These are phyloP conservation scores for Rhamnella rubrinervis DNA, from an alignment of 331 rosid genomes.

Conservation along the genomic window DNA sequence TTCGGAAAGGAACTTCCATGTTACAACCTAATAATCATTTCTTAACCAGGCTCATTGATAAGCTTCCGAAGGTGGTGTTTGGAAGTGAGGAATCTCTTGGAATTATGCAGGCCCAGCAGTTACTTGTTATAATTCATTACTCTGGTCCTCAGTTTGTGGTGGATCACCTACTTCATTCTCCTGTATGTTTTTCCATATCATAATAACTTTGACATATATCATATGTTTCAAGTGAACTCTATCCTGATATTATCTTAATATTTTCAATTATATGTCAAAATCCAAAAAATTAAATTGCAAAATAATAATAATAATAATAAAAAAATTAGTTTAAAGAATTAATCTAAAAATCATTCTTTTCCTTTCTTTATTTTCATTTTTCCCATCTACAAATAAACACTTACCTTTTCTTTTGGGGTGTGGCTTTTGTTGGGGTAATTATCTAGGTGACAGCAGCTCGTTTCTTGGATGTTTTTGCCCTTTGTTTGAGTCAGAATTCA, in stretches of 20 bases:
- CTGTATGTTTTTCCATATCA: conserved; percentile 51
- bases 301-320: too few relatives aligned
- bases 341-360: too few relatives aligned
- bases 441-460: conserved; percentile 69
- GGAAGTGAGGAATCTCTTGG: conserved; percentile 77
- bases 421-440: conserved; percentile 28
- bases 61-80: conserved; percentile 88
- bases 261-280: too few relatives aligned
- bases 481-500: conserved; percentile 81
- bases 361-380: neutral
- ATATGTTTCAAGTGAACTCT: neutral
- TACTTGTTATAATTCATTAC: conserved; percentile 70
- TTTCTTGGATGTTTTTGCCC: conserved; percentile 75
- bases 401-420: neutral
- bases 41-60: conserved; percentile 70
- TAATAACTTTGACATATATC: neutral
- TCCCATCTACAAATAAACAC: neutral
- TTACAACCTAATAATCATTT: conserved; percentile 8
- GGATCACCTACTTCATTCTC: conserved; percentile 75
- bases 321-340: neutral
- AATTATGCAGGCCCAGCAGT: conserved; percentile 61
- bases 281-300: too few relatives aligned
- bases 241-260: too few relatives aligned
- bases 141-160: conserved; percentile 85
- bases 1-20: conserved; percentile 14